A percentile compares a stretch with the other conserved stretches of the same genome.
These are phyloP conservation scores for Knoxdaviesia capensis DNA, from an alignment of 2,329 filamentous ascomycete genomes.

Conservation along the genomic window DNA sequence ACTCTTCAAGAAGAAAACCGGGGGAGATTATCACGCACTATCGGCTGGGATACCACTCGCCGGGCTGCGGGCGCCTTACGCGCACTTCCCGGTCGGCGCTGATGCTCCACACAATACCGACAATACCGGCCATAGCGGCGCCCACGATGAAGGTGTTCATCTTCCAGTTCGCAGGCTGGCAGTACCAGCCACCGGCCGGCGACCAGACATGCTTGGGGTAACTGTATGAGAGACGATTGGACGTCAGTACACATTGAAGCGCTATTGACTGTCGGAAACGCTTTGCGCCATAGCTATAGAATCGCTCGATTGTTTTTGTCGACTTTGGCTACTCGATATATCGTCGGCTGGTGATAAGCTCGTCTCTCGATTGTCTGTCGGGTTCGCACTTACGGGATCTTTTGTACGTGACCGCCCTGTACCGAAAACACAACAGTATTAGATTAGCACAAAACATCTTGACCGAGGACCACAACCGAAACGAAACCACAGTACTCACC, in stretches of 20 bases:
- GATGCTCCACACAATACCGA: conserved; percentile 46
- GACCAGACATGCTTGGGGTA: conserved; percentile 99
- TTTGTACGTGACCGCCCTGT: conserved; percentile 39
- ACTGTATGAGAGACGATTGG: conserved; percentile 22
- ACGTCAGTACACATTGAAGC: neutral
- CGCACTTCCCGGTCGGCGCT: conserved; percentile 57
- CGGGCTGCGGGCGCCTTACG: conserved; percentile 54
- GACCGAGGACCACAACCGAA: conserved; percentile 8
- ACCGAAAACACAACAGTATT: neutral
- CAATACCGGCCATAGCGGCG: conserved; percentile 46
- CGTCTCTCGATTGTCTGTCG: conserved; percentile 6
- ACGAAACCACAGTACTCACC: no score
- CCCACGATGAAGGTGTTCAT: conserved; percentile 67
- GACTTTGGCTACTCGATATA: no score
- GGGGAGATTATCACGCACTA: conserved; percentile 33
- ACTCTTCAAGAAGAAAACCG: neutral
- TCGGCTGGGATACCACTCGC: conserved; percentile 68
- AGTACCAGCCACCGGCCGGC: conserved; percentile 92
- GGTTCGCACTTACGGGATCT: conserved; percentile 28
- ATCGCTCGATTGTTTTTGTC: no score
- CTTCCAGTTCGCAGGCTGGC: conserved; percentile 88
- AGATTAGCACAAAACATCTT: conserved; percentile 31
- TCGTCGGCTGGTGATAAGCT: neutral
- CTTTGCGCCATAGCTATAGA: no score
- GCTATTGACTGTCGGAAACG: no score